Base-by-base conservation (phyloP, 768 basidiomycete genomes). In the Suillus ampliporus region DNA sequence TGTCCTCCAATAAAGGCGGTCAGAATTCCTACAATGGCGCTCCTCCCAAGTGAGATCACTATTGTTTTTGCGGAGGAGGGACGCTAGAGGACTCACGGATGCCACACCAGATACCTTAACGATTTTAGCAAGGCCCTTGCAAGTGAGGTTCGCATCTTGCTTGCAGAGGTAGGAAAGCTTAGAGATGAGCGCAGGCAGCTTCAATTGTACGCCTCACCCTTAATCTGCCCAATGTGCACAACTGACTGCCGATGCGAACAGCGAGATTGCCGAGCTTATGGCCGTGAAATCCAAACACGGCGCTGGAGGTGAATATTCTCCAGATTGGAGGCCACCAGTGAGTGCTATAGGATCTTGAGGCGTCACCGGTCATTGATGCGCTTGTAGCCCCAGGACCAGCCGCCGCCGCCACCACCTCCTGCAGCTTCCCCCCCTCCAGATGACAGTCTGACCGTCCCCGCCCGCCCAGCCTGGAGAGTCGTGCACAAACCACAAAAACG, bases 181-280 rank as follows among this genome's bases (percentile, higher is more conserved):
- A 78, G 86, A 57, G 86, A 87, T 60, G 86, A 87, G 71, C 82
- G 86, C 48, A 74, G 84, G 35, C 80, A 83, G 48, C 73, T 87
- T 62, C 86, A 87, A 63, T 84, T 83, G 85, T 86, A 64, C 67
- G 82, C 23, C 15, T n/a, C 28, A 40, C 40, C 17, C 15, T n/a
- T 38, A 19, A 40, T 52, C 48, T 23, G 21, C 15, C 34, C 21
- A 50, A 47, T 48, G 35, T 50, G 41, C 21, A 14, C 21, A 43
- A n/a, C 57, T 40, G 28, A 26, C 28, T 44, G 44, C 17, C 40
- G 41, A 61, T 17, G 26, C 54, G 11, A 41, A 56, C 69, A 94
- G 92, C 65, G 92, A 95, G 74, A 92, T 95, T 66, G 88, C 92
- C 28, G 90, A 91, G 72, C 80, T 94, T 63, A 90, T 94, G 90